A percentile compares a stretch with the other conserved stretches of the same genome.
Conservation (phyloP, 768 basidiomycete species). For the Xerocomus brunneocitrinus region DNA sequence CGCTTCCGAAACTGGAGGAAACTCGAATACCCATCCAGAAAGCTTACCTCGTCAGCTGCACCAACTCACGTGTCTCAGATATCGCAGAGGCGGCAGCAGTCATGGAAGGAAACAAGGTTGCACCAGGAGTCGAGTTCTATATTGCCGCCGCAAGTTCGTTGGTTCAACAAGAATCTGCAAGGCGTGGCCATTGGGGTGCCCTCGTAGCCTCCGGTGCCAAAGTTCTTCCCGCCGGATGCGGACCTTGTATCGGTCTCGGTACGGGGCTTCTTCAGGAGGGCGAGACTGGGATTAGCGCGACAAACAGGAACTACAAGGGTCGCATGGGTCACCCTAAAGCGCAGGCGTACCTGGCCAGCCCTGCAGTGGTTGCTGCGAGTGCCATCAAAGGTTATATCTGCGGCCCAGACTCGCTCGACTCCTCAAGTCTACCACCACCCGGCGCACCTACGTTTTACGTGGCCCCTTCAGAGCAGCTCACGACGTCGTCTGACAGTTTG, state of each 20-base stretch:
- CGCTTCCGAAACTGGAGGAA: constrained; percentile 77
- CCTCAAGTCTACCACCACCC: constrained; percentile 44
- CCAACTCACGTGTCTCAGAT: constrained; percentile 94
- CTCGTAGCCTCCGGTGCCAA: constrained; percentile 88
- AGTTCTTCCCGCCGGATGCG: constrained; percentile 91
- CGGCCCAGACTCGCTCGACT: constrained; percentile 67
- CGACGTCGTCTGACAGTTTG: constrained; percentile 28
- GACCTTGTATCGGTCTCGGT: constrained; percentile 96
- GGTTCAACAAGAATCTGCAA: constrained; percentile 89
- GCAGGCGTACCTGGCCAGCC: constrained; percentile 91
- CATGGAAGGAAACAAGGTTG: constrained; percentile 73
- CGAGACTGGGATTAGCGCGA: constrained; percentile 93
- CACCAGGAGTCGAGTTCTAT: constrained; percentile 92
- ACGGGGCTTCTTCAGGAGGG: constrained; percentile 91
- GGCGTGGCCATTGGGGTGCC: constrained; percentile 80
- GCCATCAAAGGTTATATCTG: constrained; percentile 90
- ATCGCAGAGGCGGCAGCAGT: constrained; percentile 91
- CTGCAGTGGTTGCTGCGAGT: constrained; percentile 95
- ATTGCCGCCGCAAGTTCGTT: constrained; percentile 91
- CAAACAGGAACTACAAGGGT: constrained; percentile 98
- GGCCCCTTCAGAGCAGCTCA: constrained; percentile 28
- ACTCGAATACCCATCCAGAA: constrained; percentile 83
- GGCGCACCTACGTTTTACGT: constrained; percentile 57
- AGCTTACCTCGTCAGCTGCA: constrained; percentile 97
- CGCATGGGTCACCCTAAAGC: constrained; percentile 97